A percentile compares a stretch with the other conserved stretches of the same genome.
Evolutionary conservation across 345 rosid species (phyloP).

Genomic region (Arabis hirsuta): DNA sequence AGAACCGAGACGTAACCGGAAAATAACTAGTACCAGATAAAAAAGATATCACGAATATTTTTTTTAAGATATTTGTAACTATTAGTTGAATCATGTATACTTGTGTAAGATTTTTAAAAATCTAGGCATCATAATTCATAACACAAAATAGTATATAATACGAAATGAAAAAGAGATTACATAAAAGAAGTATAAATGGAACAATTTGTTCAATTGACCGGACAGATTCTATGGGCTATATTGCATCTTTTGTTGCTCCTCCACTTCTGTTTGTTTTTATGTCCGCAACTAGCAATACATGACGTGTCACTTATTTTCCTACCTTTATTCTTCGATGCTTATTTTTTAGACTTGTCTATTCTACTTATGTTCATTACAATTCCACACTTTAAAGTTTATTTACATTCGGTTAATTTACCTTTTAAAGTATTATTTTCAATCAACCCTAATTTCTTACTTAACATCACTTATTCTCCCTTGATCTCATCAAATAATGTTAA

Average conservation of each 20-base stretch:
- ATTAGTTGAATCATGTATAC: neutral
- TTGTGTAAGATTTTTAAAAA: neutral
- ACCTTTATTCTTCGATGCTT: constrained; percentile 30
- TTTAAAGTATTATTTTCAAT: neutral
- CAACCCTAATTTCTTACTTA: neutral
- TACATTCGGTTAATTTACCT: neutral
- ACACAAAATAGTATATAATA: constrained; percentile 12
- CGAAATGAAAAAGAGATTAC: constrained; percentile 24
- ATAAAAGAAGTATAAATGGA: constrained; percentile 33
- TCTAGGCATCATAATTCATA: neutral
- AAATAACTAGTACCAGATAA: neutral
- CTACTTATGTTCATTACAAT: constrained; percentile 35
- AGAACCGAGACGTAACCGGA: neutral
- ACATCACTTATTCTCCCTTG: neutral
- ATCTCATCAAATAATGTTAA: no score
- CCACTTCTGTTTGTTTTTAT: constrained; percentile 44
- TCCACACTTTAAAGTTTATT: neutral
- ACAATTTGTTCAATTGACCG: constrained; percentile 42
- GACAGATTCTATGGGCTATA: constrained; percentile 44
- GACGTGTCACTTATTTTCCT: constrained; percentile 19
- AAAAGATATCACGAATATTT: neutral
- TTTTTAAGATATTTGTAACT: neutral
- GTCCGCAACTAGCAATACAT: constrained; percentile 41
- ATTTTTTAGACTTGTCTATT: constrained; percentile 27
- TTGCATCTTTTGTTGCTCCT: constrained; percentile 43